These are phyloP conservation scores for Mycena alexandri DNA, from an alignment of 768 basidiomycete species.

Conservation along the genomic window DNA sequence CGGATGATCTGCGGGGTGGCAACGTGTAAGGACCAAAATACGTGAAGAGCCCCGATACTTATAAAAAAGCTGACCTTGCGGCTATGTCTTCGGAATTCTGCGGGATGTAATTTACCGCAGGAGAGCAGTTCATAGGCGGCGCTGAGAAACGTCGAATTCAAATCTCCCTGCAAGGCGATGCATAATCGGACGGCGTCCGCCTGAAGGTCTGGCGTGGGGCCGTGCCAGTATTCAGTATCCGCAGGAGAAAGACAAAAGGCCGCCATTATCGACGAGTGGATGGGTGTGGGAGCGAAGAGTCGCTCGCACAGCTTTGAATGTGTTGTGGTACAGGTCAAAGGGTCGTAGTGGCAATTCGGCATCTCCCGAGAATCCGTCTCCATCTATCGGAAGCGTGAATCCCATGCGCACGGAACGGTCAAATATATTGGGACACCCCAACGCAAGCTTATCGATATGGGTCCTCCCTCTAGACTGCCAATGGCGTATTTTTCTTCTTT, in stretches of 20 bases:
- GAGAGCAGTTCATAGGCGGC: conserved; percentile 29
- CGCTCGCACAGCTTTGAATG: conserved; percentile 24
- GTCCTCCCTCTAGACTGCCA: not conserved
- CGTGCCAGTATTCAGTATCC: not conserved
- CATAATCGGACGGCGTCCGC: conserved; percentile 29
- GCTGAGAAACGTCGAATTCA: conserved; percentile 21
- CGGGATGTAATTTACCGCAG: conserved; percentile 18
- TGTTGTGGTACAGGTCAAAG: conserved; percentile 29
- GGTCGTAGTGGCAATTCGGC: conserved; percentile 20
- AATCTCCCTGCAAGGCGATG: conserved; percentile 31
- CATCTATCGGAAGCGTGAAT: conserved; percentile 1
- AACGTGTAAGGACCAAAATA: conserved; percentile 20
- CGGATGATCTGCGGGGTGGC: conserved; percentile 29
- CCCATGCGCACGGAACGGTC: not conserved
- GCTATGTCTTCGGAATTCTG: conserved; percentile 32
- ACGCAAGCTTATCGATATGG: not conserved
- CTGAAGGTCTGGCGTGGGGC: conserved; percentile 15
- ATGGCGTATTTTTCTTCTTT: not conserved
- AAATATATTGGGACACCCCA: not conserved
- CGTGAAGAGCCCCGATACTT: not conserved
- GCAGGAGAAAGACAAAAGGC: not conserved
- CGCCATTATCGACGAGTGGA: conserved; percentile 17
- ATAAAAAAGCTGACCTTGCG: conserved; percentile 33
- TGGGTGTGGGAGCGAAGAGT: conserved; percentile 29
- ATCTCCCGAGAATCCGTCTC: conserved; percentile 19